phyloP scores from a whole-genome alignment of 2,329 filamentous ascomycete genomes.

The Penicillium sclerotigenum region DNA sequence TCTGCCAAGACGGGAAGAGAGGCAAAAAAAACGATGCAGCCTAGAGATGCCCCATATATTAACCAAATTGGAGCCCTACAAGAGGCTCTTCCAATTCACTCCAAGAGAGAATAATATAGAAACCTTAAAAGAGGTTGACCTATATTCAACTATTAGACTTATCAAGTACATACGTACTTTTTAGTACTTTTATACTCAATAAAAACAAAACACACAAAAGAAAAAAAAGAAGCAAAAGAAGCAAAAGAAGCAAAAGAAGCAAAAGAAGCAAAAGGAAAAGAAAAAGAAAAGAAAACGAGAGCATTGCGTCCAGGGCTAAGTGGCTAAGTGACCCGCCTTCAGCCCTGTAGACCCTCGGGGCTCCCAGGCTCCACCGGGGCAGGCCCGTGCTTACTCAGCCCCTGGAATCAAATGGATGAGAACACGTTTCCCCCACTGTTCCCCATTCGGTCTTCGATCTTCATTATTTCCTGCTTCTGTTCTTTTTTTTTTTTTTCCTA shows the following conservation, averaged over 20 bases:
- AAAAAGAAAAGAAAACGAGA: not conserved
- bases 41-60: slow-evolving; percentile 21
- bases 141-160: too few species aligned
- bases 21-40: slow-evolving; percentile 22
- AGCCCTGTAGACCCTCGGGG: slow-evolving; percentile 18
- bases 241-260: not conserved
- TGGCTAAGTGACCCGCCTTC: slow-evolving; percentile 14
- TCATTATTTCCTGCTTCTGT: not conserved
- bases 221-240: not conserved
- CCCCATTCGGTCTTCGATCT: slow-evolving; percentile 13
- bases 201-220: not conserved
- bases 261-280: not conserved
- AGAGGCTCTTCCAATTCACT: not conserved
- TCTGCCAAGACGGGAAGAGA: slow-evolving; percentile 17
- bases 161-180: not conserved
- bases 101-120: not conserved
- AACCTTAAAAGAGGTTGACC: not conserved
- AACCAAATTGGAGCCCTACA: not conserved
- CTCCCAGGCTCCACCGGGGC: not conserved
- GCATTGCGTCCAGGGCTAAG: too few species aligned
- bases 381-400: slow-evolving; percentile 20
- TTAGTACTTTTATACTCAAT: not conserved
- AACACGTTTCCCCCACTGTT: slow-evolving; percentile 24
- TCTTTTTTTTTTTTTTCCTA: slow-evolving; percentile 1
- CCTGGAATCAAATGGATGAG: slow-evolving; percentile 21